Base-by-base conservation (phyloP, 345 rosid species). In the Limnanthes douglasii region DNA sequence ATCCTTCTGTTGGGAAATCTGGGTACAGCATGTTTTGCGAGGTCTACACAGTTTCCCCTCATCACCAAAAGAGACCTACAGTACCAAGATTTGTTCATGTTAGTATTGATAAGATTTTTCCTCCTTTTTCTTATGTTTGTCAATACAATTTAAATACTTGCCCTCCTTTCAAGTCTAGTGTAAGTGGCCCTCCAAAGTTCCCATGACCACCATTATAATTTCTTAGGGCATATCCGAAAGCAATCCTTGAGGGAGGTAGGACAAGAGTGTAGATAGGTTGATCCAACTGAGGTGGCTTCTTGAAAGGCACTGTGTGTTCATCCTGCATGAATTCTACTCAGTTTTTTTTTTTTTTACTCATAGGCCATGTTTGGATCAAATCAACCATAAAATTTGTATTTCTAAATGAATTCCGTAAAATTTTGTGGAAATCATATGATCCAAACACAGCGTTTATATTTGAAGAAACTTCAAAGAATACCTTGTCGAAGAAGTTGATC, bases 401-500 rank as follows among this genome's bases (percentile, higher is more conserved):
- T n/a, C n/a, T n/a, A n/a, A 10, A 1, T 0, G 8, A 12, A 40
- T 11, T 18, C 30, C 9, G 1, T 0, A 41, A 21, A 0, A 43
- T 43, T 56, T n/a, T n/a, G n/a, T n/a, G n/a, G n/a, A 48, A 31
- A 16, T 3, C 11, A 24, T 15, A 43, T 20, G 11, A 2, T 5
- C 8, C 17, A 21, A 18, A n/a, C 34, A 15, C 5, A 14, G 4
- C 13, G 15, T 12, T 18, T 3, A 5, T 15, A 34, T 10, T n/a
- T n/a, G n/a, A n/a, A n/a, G 1, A 11, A 36, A 42, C 31, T 25
- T 13, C 3, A 50, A 38, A 23, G 10, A 27, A 29, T 37, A 90
- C 98, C 98, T 80, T 79, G 42, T 90, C 88, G 46, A 84, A 84
- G 79, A 77, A 90, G 51, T 80, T 75, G 39, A 90, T 72, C 65